Base-by-base conservation (phyloP, 768 basidiomycete species). In the Lentinus tigrinus region DNA sequence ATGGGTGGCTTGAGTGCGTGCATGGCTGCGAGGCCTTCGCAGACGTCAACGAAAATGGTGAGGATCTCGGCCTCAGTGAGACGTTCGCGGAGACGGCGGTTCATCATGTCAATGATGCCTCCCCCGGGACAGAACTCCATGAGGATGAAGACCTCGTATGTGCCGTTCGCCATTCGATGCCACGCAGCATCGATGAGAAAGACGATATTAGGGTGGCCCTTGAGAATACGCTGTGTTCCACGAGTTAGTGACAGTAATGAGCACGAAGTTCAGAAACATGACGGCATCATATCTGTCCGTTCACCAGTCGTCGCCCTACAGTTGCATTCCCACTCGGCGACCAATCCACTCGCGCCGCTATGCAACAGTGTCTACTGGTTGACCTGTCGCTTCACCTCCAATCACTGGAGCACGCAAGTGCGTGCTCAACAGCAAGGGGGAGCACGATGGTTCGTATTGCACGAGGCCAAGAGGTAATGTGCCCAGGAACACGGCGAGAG, bases 51-150 rank as follows among this genome's bases (percentile, higher is more conserved):
- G 72, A 99, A 99, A 68, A 99, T 98, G 72, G 95, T 94, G 52
- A 99, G 81, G 66, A 99, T 98, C 73, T 99, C 97, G 23, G 88
- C 82, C 74, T 99, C 97, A 2, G 93, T 95, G 40, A 98, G 81
- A 24, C 97, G 85, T 74, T 98, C 95, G 53, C 95, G 85, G 46
- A 99, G 81, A 52, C 97, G 85, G 64, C 95, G 86, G 74, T 99
- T 99, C 92, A 99, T 95, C 89, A 98, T 95, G 76, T 99, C 97
- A 73, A 99, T 98, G 63, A 99, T 98, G 36, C 97, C 97, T 38
- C 97, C 97, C 88, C 95, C 95, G 61, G 93, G 81, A 72, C 94
- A 96, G 72, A 88, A 97, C 70, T 99, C 97, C 97, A 99, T 99
- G 60, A 99, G 81, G 71, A 99, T 98, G 71, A 97, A 97, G 17